Evolutionary conservation across 106 monocot species (phyloP).

Genomic region (Dioscorea dumetorum): DNA sequence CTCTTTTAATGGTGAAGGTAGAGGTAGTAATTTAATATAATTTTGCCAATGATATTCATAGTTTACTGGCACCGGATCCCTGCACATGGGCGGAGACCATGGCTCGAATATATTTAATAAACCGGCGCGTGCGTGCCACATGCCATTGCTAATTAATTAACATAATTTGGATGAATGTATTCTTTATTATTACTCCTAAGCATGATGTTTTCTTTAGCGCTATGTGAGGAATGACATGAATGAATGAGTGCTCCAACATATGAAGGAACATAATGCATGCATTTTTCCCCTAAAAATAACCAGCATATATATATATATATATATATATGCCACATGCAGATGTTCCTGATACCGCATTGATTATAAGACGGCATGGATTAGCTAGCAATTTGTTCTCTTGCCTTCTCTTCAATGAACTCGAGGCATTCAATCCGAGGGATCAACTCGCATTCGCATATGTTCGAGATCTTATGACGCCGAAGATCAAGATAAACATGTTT

Average conservation of each 20-base stretch:
- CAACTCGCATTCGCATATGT: slow-evolving; percentile 90
- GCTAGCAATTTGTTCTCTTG: slow-evolving; percentile 72
- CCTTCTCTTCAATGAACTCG: slow-evolving; percentile 92
- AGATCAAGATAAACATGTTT: slow-evolving; percentile 69
- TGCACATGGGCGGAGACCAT: no score
- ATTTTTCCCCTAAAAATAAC: not conserved
- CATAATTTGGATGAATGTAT: no score
- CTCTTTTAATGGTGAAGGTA: no score
- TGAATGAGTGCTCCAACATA: not conserved
- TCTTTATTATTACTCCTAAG: no score
- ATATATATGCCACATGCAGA: slow-evolving; percentile 28
- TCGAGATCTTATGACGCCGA: slow-evolving; percentile 71
- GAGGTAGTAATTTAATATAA: no score
- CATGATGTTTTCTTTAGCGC: not conserved
- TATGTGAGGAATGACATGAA: not conserved
- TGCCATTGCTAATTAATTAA: no score
- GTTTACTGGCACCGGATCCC: no score
- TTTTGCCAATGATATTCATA: no score
- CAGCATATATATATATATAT: not conserved
- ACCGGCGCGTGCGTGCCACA: no score
- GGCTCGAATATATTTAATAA: no score
- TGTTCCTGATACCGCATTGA: slow-evolving; percentile 89
- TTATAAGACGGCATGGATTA: slow-evolving; percentile 50
- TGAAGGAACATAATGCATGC: not conserved
- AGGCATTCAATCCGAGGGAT: slow-evolving; percentile 86